Evolutionary conservation across 345 rosid genomes (phyloP), one percentile per base, ranked within the genome.

Genomic region (Hibiscus tridactylites): DNA sequence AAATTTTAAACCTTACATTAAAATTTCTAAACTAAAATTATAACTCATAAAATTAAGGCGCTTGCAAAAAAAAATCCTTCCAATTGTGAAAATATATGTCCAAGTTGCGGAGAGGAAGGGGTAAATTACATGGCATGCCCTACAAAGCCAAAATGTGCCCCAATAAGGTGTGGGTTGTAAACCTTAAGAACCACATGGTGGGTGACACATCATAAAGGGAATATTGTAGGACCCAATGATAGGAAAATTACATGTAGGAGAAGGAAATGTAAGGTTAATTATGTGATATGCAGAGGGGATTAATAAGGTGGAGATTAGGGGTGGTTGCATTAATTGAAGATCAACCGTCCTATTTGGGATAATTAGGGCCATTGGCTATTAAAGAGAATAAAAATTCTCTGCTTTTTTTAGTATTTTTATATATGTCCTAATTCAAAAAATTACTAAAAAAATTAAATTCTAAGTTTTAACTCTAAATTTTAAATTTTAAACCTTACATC

Each of bases 171-270:
- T 71, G 89, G 86, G 89, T 82, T 85, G 88, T 82, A 85, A 82
- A 39, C 86, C 83, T 80, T 81, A 61, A 17, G 16, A 62, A 67
- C 87, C 80, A 85, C 79, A 85, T 83, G 86, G 90, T 91, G 93
- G 87, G 82, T 73, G 92, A 85, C 96, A 88, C 88, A 80, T 86
- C 87, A 84, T 84, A 83, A 83, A 88, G 88, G 85, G 46, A 2
- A 26, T 17, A 19, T 5, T 79, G 81, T 58, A 39, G 78, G 61
- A 61, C 24, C 76, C 44, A 37, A 9, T 11, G 4, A 11, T 53
- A 21, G 57, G 24, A 54, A 9, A 0, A 17, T 54, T 39, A 39
- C 2, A 7, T 8, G 44, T 39, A 39, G 9, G 7, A 54, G 26
- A n/a, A 54, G 11, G 26, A 12, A 49, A 54, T 54, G 10, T 15